Percentiles rank a stretch among this genome's conserved stretches.
Evolutionary conservation across 2,329 filamentous ascomycete species (phyloP).

Genomic region (Paraconiothyrium sp.): DNA sequence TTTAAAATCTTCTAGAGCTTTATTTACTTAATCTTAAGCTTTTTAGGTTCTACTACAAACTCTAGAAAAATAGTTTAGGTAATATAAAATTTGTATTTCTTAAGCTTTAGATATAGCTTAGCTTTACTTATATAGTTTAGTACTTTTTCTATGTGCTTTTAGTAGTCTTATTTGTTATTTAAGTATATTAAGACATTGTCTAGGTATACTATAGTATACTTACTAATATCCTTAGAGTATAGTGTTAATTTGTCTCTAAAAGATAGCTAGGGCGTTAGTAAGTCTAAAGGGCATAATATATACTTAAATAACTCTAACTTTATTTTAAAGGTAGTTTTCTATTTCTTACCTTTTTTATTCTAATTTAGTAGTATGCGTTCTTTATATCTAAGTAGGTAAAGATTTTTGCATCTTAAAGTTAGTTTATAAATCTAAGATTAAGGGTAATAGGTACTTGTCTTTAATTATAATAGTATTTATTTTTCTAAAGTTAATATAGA

Average conservation of each 20-base stretch:
- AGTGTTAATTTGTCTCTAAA: conserved; percentile 26
- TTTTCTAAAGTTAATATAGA: too few relatives aligned
- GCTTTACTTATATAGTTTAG: background rate
- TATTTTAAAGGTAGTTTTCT: conserved; percentile 23
- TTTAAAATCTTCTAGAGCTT: too few relatives aligned
- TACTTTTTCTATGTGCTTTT: background rate
- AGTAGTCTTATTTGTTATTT: background rate
- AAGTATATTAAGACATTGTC: background rate
- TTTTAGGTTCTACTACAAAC: too few relatives aligned
- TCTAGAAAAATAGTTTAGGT: too few relatives aligned
- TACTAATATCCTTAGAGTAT: too few relatives aligned
- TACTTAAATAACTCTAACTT: conserved; percentile 22
- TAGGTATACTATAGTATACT: too few relatives aligned
- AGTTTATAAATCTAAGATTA: background rate
- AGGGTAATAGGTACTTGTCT: background rate
- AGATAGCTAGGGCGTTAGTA: conserved; percentile 20
- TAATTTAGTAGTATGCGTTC: conserved; percentile 8
- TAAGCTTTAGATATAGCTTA: conserved; percentile 4
- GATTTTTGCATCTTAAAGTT: background rate
- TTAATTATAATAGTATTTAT: too few relatives aligned
- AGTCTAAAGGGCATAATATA: conserved; percentile 26
- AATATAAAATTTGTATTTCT: conserved; percentile 9
- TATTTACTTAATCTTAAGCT: too few relatives aligned
- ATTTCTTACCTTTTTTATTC: conserved; percentile 1
- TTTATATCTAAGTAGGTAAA: background rate